Base-by-base conservation (phyloP, 2,329 filamentous ascomycete species). In the Stagonosporopsis rhizophila region DNA sequence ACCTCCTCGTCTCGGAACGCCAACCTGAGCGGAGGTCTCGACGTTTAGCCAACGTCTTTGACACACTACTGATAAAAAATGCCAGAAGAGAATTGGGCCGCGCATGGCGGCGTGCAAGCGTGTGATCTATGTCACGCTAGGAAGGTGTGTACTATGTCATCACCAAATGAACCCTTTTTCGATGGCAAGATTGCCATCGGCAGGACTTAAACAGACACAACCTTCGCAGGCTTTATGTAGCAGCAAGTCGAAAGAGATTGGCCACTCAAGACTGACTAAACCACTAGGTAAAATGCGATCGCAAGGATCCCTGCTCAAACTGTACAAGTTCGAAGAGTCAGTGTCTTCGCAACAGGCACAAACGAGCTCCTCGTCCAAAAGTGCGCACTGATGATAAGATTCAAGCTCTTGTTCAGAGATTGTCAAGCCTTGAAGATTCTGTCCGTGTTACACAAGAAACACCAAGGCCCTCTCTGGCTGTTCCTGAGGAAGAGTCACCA, bases 251-350 rank as follows among this genome's bases (percentile, higher is more conserved):
- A 15, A n/a, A 38, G 19, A 37, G 37, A 28, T 19, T 44, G 19
- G 23, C 35, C 23, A 14, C 22, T 17, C 44, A 40, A 50, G 45
- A 52, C 55, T 49, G 22, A 52, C 17, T 40, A 2, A 19, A 23
- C 22, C 12, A 39, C n/a, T 27, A 74, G 71, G 69, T 75, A 25
- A 75, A 73, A 58, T 75, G 72, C 39, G 67, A 75, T 52, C 69
- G 72, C 22, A 65, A 72, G 41, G 69, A 73, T 17, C 72, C 72
- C 30, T 75, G 72, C 41, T 59, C 60, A 25, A 73, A 70, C 37
- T 75, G 72, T 40, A 40, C 64, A 42, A 51, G 46, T 27, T 60
- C 67, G 8, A 69, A 69, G 47, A 56, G 58, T 7, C 59, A 70
- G 11, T 75, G 71, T 46, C 62, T 74, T n/a, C 69, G 72, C 15